Base-by-base conservation (phyloP, 257 asterid species). In the Solanum medicagineum region DNA sequence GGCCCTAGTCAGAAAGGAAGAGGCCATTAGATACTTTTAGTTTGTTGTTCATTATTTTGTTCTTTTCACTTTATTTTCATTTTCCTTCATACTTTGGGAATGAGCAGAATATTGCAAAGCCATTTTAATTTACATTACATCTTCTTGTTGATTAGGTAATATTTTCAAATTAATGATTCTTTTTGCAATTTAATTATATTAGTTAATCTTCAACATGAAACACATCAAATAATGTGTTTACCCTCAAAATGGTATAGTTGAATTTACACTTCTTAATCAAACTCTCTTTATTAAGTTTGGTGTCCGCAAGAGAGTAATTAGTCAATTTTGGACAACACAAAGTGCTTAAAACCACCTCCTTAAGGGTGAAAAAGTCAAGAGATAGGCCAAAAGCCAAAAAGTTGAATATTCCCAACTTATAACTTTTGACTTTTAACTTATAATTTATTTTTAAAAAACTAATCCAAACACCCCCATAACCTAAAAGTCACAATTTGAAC, bases 1-100 rank as follows among this genome's bases (percentile, higher is more conserved):
- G 90, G 88, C 45, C 90, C 90, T 5, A 88, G 87, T 60, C 65
- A 15, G 13, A 60, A 86, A 8, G 90, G 90, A 69, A 53, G 69
- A 10, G 90, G 89, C 8, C 88, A 86, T 68, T 88, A 85, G 56
- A 36, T 11, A 2, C 45, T n/a, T 45, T 86, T 32, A 32, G 3
- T 14, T 32, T 14, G 16, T 32, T 36, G 15, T 75, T 47, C 10
- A 3, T 74, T 7, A 22, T 1, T 24, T 75, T 49, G 8, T 49
- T 75, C 45, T 17, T 15, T 75, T 49, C 19, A 49, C 44, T 74
- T 74, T 22, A 8, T 74, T 22, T 74, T 74, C 44, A 75, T 24
- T 47, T 75, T 49, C 40, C 42, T 49, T 24, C 75, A 32, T 14
- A 68, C 13, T 77, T 51, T 15, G 26, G 45, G n/a, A 77, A 24